A percentile compares a stretch with the other conserved stretches of the same genome.
Conservation (phyloP, 2,329 filamentous ascomycete species). For the Xylariaceae sp. region DNA sequence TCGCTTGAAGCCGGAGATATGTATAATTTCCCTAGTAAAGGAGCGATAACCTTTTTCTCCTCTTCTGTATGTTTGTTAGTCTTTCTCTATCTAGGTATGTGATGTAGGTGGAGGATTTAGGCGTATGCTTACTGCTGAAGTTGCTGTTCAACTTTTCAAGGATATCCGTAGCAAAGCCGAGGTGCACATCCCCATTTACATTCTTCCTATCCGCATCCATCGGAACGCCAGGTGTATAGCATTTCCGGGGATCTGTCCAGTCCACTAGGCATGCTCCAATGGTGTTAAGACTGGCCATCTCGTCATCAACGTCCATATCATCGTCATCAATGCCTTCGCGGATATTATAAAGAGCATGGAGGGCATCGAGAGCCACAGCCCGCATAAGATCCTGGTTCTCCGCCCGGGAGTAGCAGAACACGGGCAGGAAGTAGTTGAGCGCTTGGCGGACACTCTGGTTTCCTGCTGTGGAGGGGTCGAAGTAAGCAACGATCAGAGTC, state of each 20-base stretch:
- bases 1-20: constrained; percentile 71
- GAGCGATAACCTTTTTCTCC: constrained; percentile 82
- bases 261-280: constrained; percentile 87
- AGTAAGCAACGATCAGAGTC: constrained; percentile 84
- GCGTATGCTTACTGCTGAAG: constrained; percentile 65
- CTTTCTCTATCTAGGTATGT: not conserved
- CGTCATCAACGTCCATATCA: constrained; percentile 75
- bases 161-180: constrained; percentile 78
- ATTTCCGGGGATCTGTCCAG: constrained; percentile 94
- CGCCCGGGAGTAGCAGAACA: constrained; percentile 85
- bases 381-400: constrained; percentile 87
- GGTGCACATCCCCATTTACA: constrained; percentile 79
- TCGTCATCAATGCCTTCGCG: constrained; percentile 77
- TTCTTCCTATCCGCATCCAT: constrained; percentile 66
- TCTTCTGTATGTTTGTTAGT: constrained; percentile 65
- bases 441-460: constrained; percentile 87
- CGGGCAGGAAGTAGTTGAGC: constrained; percentile 91
- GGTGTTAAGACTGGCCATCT: constrained; percentile 78
- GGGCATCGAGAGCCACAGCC: constrained; percentile 72
- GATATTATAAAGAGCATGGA: constrained; percentile 77
- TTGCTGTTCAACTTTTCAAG: constrained; percentile 74
- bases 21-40: constrained; percentile 82
- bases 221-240: constrained; percentile 58
- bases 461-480: constrained; percentile 79
- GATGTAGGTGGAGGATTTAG: not conserved